Conservation (phyloP, 495 filamentous ascomycete species). For the Penicillium odoratum region DNA sequence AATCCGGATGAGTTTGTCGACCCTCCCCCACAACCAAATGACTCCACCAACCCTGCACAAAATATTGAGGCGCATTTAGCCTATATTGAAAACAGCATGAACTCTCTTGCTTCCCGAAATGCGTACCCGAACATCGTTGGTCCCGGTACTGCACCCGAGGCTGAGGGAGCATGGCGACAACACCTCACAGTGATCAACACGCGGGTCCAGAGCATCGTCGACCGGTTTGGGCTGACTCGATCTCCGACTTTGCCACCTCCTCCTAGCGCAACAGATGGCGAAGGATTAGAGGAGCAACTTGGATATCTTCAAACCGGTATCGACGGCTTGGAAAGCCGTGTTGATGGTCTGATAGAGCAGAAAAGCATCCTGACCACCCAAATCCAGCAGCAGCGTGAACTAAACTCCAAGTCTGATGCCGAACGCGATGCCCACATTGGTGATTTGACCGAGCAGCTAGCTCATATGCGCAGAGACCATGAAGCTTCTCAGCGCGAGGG, state of each 20-base stretch:
- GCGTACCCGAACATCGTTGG: background rate
- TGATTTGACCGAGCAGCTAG: slow-evolving; percentile 50
- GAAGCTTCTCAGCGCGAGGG: slow-evolving; percentile 40
- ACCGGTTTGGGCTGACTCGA: slow-evolving; percentile 45
- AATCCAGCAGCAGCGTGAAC: slow-evolving; percentile 87
- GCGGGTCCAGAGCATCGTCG: slow-evolving; percentile 52
- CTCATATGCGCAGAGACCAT: slow-evolving; percentile 41
- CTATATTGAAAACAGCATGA: slow-evolving; percentile 52
- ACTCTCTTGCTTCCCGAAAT: slow-evolving; percentile 27
- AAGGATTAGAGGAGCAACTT: slow-evolving; percentile 52
- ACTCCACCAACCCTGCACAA: slow-evolving; percentile 24
- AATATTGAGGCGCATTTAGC: slow-evolving; percentile 48
- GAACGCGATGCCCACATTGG: slow-evolving; percentile 56
- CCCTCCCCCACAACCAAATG: slow-evolving; percentile 34
- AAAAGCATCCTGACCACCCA: slow-evolving; percentile 82
- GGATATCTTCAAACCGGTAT: slow-evolving; percentile 64
- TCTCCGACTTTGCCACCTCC: slow-evolving; percentile 48
- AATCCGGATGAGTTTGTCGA: slow-evolving; percentile 47
- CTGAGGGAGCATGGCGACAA: slow-evolving; percentile 38
- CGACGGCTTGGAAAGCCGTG: slow-evolving; percentile 63
- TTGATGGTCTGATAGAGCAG: slow-evolving; percentile 69
- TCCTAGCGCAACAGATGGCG: slow-evolving; percentile 44
- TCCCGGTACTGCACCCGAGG: slow-evolving; percentile 14
- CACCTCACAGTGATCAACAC: slow-evolving; percentile 52
- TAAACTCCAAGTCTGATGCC: slow-evolving; percentile 67